phyloP scores from a whole-genome alignment of 352 stramenopile genomes.

The Globisporangium solare region DNA sequence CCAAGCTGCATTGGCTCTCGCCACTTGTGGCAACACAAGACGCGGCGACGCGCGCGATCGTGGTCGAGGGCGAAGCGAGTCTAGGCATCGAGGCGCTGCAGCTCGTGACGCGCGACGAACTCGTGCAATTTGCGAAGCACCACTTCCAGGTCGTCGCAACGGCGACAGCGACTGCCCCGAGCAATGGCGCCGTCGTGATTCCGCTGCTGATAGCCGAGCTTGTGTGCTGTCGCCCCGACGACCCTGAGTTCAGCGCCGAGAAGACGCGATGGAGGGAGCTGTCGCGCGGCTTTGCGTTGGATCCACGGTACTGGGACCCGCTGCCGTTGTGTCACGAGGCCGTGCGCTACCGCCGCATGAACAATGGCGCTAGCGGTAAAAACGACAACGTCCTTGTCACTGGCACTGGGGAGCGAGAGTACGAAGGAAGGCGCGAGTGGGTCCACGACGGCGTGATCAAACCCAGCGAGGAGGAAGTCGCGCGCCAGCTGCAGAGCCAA shows the following conservation, averaged over 20 bases:
- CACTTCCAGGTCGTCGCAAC: constrained; percentile 36
- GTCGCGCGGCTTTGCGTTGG: constrained; percentile 57
- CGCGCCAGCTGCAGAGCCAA: constrained; percentile 14
- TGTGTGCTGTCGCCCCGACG: constrained; percentile 17
- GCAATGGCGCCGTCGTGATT: constrained; percentile 38
- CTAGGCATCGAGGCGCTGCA: constrained; percentile 28
- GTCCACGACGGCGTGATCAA: constrained; percentile 48
- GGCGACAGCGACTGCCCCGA: constrained; percentile 2
- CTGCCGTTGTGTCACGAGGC: constrained; percentile 40
- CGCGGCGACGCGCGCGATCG: constrained; percentile 10
- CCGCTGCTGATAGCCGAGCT: constrained; percentile 61
- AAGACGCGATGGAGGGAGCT: constrained; percentile 37
- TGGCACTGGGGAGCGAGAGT: constrained; percentile 30
- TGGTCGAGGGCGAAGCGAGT: constrained; percentile 27
- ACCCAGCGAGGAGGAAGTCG: constrained; percentile 26
- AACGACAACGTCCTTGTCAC: no score
- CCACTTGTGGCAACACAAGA: constrained; percentile 40
- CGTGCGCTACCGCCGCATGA: constrained; percentile 43
- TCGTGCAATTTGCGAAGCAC: constrained; percentile 25
- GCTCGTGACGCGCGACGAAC: constrained; percentile 27
- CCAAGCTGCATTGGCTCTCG: constrained; percentile 66
- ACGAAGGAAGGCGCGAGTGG: constrained; percentile 40
- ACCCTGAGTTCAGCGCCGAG: constrained; percentile 11
- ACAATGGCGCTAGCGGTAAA: constrained; percentile 17
- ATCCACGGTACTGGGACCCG: constrained; percentile 55